These are phyloP conservation scores for Pleurotus platypus DNA, from an alignment of 768 basidiomycete species.

Conservation along the genomic window DNA sequence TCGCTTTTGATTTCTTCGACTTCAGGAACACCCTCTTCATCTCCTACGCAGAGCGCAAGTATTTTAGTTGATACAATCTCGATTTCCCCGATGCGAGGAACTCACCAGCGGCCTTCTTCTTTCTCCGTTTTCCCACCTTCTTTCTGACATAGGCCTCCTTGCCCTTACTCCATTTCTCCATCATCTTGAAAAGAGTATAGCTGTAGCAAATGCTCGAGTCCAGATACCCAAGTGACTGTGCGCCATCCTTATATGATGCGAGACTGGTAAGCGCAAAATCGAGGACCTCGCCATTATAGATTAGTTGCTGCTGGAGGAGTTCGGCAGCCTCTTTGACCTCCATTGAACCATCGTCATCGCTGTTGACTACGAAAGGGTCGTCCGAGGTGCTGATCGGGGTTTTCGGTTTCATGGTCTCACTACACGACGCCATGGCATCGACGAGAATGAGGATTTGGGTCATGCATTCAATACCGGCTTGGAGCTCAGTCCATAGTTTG, in stretches of 20 bases:
- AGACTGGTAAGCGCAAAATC: slow-evolving; percentile 83
- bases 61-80: not conserved
- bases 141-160: slow-evolving; percentile 73
- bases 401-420: slow-evolving; percentile 38
- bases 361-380: slow-evolving; percentile 10
- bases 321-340: slow-evolving; percentile 69
- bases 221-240: slow-evolving; percentile 77
- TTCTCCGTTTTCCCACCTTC: slow-evolving; percentile 50
- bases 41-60: slow-evolving; percentile 9
- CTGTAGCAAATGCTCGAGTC: slow-evolving; percentile 83
- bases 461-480: slow-evolving; percentile 91
- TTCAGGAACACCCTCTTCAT: slow-evolving; percentile 61
- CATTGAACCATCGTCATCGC: slow-evolving; percentile 12
- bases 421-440: slow-evolving; percentile 70
- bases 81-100: slow-evolving; percentile 9
- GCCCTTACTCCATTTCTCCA: slow-evolving; percentile 84
- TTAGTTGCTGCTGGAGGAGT: slow-evolving; percentile 81
- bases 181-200: slow-evolving; percentile 81
- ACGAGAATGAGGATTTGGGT: slow-evolving; percentile 89
- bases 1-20: slow-evolving; percentile 63
- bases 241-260: slow-evolving; percentile 73
- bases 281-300: slow-evolving; percentile 93
- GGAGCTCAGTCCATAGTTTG: slow-evolving; percentile 90
- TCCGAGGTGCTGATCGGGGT: not conserved
- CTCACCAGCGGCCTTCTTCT: slow-evolving; percentile 43